Evolutionary conservation across 176 grass and related monocot species (phyloP), one percentile per base, ranked within the genome.

Genomic region (Bolboschoenus planiculmis): DNA sequence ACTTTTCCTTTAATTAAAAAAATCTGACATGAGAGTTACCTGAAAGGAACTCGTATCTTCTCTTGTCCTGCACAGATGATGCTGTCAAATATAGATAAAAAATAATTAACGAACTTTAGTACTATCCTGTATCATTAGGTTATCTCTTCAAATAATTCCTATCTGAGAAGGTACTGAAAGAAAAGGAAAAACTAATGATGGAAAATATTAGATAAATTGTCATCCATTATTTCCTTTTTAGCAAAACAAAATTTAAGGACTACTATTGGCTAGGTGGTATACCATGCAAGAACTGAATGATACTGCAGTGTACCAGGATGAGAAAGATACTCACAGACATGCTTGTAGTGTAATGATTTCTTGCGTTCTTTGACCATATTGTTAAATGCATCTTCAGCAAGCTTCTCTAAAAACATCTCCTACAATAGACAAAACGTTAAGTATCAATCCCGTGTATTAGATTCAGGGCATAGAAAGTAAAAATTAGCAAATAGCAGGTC

Each of bases 351-450:
- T 77, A 97, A 81, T 53, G 80, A 92, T 71, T 92, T 97, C 62
- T 97, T 97, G 9, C 44, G 91, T 51, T 90, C 90, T 84, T 85
- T 88, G 44, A 46, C 20, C 47, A 78, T 86, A 88, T 86, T 92
- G 21, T 27, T 23, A 83, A 87, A 88, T 43, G 88, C 83, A 88
- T 91, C 85, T 39, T 85, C 84, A 0, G 85, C 90, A 92, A 97
- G 88, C 82, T 65, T 92, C 81, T 86, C 83, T 85, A 97, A 84
- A 86, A 97, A 97, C 83, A 97, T 83, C 87, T 94, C 95, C 92
- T 97, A 81, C 58, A 88, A 14, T 21, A 33, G n/a, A 81, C 61
- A 26, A 23, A 53, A 1, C 29, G 39, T 44, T 34, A 63, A 35
- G 39, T 64, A 63, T 3, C 5, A 67, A 36, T 18, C 5, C 4